Percentiles rank a stretch among this genome's conserved stretches.
Conservation (phyloP, 139 green algal genomes). For the Volvox reticuliferus region DNA sequence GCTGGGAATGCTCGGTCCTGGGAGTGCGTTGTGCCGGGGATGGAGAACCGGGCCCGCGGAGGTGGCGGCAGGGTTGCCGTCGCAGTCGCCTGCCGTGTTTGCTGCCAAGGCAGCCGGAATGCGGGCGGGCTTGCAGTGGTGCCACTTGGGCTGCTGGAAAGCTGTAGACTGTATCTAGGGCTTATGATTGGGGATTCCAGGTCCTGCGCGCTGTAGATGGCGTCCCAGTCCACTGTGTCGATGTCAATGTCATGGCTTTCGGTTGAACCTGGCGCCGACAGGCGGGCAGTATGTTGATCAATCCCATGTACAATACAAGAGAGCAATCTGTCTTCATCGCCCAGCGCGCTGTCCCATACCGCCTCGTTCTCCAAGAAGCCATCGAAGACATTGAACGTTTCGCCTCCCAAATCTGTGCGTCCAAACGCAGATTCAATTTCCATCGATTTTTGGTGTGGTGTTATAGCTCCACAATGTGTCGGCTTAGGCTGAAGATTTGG, state of each 20-base stretch:
- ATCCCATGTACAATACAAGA: not conserved
- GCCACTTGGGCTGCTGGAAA: not conserved
- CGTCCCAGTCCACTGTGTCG: not conserved
- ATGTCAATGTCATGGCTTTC: not conserved
- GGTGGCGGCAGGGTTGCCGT: no score
- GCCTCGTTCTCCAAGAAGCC: slow-evolving; percentile 1
- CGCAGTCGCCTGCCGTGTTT: no score
- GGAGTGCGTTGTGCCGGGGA: not conserved
- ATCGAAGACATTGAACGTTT: slow-evolving; percentile 1
- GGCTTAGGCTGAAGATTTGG: no score
- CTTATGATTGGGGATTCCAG: not conserved
- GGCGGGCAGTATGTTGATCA: not conserved
- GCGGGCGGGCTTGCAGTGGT: not conserved
- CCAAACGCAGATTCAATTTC: not conserved
- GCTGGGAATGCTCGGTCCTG: not conserved
- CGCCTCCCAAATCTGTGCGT: not conserved
- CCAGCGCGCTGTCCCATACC: not conserved
- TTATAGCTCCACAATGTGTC: no score
- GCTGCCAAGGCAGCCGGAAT: not conserved
- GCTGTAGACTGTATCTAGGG: not conserved
- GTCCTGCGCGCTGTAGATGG: not conserved
- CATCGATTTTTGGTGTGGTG: no score
- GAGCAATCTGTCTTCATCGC: slow-evolving; percentile 1
- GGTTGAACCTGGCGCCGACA: not conserved
- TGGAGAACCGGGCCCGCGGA: not conserved